Evolutionary conservation across 345 rosid genomes (phyloP).

Genomic region (Eucalyptus polybractea): DNA sequence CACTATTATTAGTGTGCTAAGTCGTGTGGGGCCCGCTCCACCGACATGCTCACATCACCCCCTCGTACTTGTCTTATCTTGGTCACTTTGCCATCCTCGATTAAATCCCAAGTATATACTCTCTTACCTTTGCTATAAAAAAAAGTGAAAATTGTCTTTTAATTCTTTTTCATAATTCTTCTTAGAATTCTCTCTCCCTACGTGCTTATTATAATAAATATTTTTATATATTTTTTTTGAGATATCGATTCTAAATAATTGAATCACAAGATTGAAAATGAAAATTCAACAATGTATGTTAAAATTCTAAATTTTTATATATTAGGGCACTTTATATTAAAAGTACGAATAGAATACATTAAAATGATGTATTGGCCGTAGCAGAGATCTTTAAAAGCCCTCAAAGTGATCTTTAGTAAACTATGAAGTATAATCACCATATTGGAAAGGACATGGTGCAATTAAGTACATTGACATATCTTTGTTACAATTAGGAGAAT

Average conservation of each 20-base stretch:
- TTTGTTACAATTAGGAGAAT: background rate
- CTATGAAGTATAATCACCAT: background rate
- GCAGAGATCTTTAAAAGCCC: background rate
- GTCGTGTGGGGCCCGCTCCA: background rate
- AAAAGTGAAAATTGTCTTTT: background rate
- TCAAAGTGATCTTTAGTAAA: background rate
- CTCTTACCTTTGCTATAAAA: background rate
- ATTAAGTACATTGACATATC: background rate
- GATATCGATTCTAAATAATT: background rate
- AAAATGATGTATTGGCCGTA: background rate
- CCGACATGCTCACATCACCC: background rate
- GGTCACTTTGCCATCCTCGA: background rate
- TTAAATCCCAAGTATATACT: background rate
- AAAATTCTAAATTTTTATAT: background rate
- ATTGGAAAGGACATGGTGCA: background rate
- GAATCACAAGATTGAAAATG: background rate
- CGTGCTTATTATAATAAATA: background rate
- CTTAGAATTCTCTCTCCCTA: background rate
- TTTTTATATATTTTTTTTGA: background rate
- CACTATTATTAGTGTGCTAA: background rate
- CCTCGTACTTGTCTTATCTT: background rate
- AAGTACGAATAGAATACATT: too few relatives aligned
- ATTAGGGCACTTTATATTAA: background rate
- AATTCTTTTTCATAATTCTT: background rate
- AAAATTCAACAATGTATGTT: background rate